Conservation (phyloP, 257 asterid species). For the Eucommia ulmoides region DNA sequence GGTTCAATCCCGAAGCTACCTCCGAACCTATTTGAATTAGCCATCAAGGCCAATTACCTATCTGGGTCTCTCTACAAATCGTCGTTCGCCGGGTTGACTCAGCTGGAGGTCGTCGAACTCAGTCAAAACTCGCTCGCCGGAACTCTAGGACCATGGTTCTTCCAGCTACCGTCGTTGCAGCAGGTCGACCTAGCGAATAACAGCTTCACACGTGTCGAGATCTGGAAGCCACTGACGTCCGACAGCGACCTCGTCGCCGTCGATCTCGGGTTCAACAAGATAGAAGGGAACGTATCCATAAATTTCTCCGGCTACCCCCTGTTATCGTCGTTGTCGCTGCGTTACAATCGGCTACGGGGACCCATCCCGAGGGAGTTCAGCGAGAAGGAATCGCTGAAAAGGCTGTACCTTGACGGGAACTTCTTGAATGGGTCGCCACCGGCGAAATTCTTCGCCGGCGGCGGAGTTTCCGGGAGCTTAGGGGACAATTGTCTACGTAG, state of each 20-base stretch:
- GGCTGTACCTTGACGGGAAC: slow-evolving; percentile 78
- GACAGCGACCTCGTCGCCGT: slow-evolving; percentile 62
- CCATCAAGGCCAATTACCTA: slow-evolving; percentile 51
- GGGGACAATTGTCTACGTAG: slow-evolving; percentile 75
- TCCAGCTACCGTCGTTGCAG: slow-evolving; percentile 55
- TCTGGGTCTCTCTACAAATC: slow-evolving; percentile 34
- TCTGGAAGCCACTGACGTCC: slow-evolving; percentile 20
- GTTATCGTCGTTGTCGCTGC: slow-evolving; percentile 39
- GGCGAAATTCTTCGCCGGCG: slow-evolving; percentile 41
- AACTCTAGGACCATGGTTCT: slow-evolving; percentile 44
- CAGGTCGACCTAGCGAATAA: slow-evolving; percentile 62
- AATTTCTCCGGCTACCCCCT: slow-evolving; percentile 35
- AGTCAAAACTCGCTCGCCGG: slow-evolving; percentile 55
- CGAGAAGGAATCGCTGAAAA: slow-evolving; percentile 34
- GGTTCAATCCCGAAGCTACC: slow-evolving; percentile 74
- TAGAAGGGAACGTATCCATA: slow-evolving; percentile 50
- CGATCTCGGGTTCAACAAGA: slow-evolving; percentile 51
- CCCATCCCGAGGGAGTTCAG: slow-evolving; percentile 65
- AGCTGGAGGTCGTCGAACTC: slow-evolving; percentile 61
- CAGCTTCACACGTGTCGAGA: slow-evolving; percentile 27
- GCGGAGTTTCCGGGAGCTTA: slow-evolving; percentile 52
- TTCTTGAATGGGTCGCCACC: slow-evolving; percentile 80
- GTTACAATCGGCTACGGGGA: slow-evolving; percentile 39
- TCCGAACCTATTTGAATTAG: slow-evolving; percentile 46
- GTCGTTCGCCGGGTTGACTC: slow-evolving; percentile 38